Base-by-base conservation (phyloP, 2,329 filamentous ascomycete genomes). In the Tympanopsis confertula region DNA sequence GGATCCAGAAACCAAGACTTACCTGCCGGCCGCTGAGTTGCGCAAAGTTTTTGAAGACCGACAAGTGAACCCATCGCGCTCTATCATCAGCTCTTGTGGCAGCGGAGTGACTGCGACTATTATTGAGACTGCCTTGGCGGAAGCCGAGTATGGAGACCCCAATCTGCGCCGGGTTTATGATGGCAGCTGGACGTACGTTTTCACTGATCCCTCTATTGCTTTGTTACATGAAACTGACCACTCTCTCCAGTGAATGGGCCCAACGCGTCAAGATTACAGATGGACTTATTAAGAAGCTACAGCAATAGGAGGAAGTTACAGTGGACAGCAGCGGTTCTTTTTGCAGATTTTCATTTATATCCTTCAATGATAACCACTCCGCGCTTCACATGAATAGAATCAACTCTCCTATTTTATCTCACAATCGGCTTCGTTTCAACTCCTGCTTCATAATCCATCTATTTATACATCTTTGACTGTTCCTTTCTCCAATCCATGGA, bases 101-200 rank as follows among this genome's bases (percentile, higher is more conserved):
- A 95, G 88, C 5, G 91, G 91, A 22, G 89, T 98, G 37, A 96
- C 88, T 10, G 91, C 91, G 5, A 86, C 85, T 14, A 75, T 95
- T 32, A 76, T 98, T 30, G 91, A 98, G 54, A 82, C 87, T 26
- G 91, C 87, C 2, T 62, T 98, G 38, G 76, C 75, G 20, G 78
- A 86, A 57, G 86, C 88, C 17, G 80, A 78, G 2, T 88, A 78
- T 52, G 84, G 82, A 2, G 65, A 74, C 3, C 60, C 72, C 0
- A 71, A 78, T 42, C 73, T 74, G 39, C 74, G 85, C 47, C 79
- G 73, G 53, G 69, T 98, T 17, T 98, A 98, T 52, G 91, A 98
- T 57, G 91, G 91, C 35, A 94, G 88, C 59, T 98, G 91, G 91
- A 96, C 91, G 73, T 94, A 68, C 78, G 84, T 81, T 29, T 30